Conservation (phyloP, 345 rosid genomes). For the Pseudoturritis turrita region DNA sequence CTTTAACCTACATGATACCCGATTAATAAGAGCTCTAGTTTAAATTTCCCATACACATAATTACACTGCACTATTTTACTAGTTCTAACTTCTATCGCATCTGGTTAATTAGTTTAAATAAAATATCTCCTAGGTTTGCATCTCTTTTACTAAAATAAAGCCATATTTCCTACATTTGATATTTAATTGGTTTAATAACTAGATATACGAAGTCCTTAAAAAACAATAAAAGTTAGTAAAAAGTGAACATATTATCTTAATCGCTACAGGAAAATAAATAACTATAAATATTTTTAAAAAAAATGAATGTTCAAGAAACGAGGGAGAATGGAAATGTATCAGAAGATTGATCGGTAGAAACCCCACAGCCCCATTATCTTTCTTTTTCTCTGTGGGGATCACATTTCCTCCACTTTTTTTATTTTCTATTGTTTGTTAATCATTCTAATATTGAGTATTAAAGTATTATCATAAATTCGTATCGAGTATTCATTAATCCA, state of each 20-base stretch:
- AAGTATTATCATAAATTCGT: conserved; percentile 9
- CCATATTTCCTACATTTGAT: background rate
- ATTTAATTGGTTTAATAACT: background rate
- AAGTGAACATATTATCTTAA: background rate
- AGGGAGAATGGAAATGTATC: background rate
- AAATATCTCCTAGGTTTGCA: background rate
- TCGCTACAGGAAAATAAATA: background rate
- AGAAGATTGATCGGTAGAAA: background rate
- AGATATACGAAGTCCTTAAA: too few species aligned
- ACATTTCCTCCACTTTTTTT: background rate
- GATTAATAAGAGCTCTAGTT: background rate
- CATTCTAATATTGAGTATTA: background rate
- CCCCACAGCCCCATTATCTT: conserved; percentile 24
- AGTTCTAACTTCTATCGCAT: background rate
- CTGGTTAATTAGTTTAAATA: background rate
- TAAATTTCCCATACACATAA: background rate
- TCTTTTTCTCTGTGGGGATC: conserved; percentile 14
- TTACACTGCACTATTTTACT: background rate
- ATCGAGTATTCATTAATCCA: conserved; percentile 15
- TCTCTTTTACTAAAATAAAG: background rate
- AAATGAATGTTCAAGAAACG: conserved; percentile 8
- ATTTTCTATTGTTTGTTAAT: background rate
- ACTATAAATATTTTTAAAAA: background rate
- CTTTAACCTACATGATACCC: background rate
- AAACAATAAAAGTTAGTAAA: too few species aligned